Evolutionary conservation across 2,329 filamentous ascomycete species (phyloP).

Genomic region (Talaromyces sp.): DNA sequence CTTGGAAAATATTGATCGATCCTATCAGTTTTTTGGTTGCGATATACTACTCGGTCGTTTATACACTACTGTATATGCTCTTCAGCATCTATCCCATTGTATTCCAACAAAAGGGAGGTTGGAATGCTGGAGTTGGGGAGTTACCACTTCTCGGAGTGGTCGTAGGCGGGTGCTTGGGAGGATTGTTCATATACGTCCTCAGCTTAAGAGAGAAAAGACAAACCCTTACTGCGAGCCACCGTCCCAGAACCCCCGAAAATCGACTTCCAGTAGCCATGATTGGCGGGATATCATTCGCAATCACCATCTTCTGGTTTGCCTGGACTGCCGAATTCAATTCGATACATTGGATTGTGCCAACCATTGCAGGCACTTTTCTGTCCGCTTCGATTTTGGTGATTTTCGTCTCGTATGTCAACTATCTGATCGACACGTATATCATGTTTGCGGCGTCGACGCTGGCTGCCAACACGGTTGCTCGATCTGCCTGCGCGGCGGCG

Average conservation of each 20-base stretch:
- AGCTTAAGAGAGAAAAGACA: neutral
- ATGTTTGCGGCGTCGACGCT: slow-evolving; percentile 71
- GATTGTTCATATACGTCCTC: neutral
- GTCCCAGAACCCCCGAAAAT: slow-evolving; percentile 21
- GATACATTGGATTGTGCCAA: slow-evolving; percentile 69
- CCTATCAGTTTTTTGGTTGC: slow-evolving; percentile 50
- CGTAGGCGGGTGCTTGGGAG: neutral
- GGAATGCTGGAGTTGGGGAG: slow-evolving; percentile 51
- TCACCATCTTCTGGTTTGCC: slow-evolving; percentile 72
- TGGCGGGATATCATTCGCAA: slow-evolving; percentile 61
- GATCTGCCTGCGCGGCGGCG: slow-evolving; percentile 61
- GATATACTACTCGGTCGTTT: slow-evolving; percentile 47
- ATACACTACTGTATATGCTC: slow-evolving; percentile 7
- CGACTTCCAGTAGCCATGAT: slow-evolving; percentile 33
- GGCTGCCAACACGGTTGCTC: slow-evolving; percentile 65
- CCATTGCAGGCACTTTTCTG: slow-evolving; percentile 68
- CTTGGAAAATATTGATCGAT: slow-evolving; percentile 48
- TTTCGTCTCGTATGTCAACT: slow-evolving; percentile 71
- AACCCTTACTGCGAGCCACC: neutral
- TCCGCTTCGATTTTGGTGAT: slow-evolving; percentile 64
- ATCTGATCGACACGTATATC: slow-evolving; percentile 64
- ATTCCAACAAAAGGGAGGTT: slow-evolving; percentile 45
- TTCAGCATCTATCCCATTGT: slow-evolving; percentile 46
- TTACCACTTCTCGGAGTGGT: slow-evolving; percentile 41
- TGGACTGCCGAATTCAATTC: slow-evolving; percentile 66